Conservation (phyloP, 1,284 basidiomycete species). For the Xerocomus nothofagi region DNA sequence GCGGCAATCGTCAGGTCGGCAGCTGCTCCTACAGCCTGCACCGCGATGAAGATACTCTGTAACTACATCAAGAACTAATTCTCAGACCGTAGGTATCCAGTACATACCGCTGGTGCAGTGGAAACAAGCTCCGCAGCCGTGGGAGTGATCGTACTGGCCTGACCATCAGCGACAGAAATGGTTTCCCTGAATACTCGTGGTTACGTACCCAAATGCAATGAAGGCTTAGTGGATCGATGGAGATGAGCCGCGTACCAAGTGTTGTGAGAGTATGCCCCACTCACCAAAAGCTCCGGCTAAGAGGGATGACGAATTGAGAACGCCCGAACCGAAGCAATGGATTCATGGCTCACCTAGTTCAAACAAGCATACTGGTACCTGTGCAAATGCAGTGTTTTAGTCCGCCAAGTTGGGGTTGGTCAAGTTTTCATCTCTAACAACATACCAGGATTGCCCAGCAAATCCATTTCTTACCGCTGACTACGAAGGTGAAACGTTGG, state of each 20-base stretch:
- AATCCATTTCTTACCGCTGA: not conserved
- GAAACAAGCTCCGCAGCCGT: slow-evolving; percentile 1
- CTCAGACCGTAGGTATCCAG: not conserved
- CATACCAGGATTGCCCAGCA: slow-evolving; percentile 6
- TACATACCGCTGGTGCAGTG: not conserved
- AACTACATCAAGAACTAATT: not conserved
- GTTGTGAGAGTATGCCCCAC: not conserved
- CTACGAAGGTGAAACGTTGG: not conserved
- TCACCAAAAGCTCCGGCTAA: slow-evolving; percentile 7
- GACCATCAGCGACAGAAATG: not conserved
- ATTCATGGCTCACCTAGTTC: slow-evolving; percentile 4
- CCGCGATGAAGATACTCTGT: not conserved
- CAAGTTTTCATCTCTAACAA: too few relatives aligned
- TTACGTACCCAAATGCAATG: slow-evolving; percentile 3
- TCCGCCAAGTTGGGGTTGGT: not conserved
- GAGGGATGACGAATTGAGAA: not conserved
- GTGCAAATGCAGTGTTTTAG: not conserved
- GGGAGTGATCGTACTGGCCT: not conserved
- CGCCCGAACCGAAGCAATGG: not conserved
- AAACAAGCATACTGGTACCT: slow-evolving; percentile 6
- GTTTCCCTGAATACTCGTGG: not conserved
- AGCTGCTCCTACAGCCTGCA: not conserved
- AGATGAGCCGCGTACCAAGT: not conserved
- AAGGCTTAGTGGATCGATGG: not conserved
- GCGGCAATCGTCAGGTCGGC: slow-evolving; percentile 3